Conservation (phyloP, 768 basidiomycete genomes). For the Strobilomyces dryophilus region DNA sequence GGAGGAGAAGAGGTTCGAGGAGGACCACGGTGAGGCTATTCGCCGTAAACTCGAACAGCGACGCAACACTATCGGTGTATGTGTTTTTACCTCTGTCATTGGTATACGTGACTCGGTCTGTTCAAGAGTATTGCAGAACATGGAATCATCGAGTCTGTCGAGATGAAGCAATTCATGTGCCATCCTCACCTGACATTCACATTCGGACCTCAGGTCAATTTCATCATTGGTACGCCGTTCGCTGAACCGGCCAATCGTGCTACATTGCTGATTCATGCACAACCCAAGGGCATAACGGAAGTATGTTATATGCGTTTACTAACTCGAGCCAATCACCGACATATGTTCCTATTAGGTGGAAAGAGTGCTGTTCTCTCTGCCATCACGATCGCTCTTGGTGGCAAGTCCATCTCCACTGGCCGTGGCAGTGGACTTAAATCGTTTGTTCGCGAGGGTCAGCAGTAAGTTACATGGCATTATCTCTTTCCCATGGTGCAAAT, state of each 20-base stretch:
- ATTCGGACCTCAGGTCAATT: conserved; percentile 94
- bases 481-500: conserved; percentile 31
- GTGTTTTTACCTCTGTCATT: conserved; percentile 40
- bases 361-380: conserved; percentile 94
- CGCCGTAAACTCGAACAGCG: conserved; percentile 49
- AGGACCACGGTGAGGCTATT: conserved; percentile 52
- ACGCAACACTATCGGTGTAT: conserved; percentile 37
- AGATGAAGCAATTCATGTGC: conserved; percentile 95
- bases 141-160: conserved; percentile 83
- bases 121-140: conserved; percentile 73
- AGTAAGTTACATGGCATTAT: conserved; percentile 39
- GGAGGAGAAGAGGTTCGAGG: conserved; percentile 65
- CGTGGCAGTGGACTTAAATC: conserved; percentile 81
- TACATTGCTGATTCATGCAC: conserved; percentile 1
- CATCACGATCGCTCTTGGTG: conserved; percentile 89
- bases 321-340: neutral
- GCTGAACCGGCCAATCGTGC: neutral
- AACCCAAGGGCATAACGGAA: conserved; percentile 84
- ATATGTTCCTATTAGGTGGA: conserved; percentile 56
- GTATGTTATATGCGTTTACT: conserved; percentile 43
- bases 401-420: conserved; percentile 89
- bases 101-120: neutral
- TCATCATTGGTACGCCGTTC: conserved; percentile 73
- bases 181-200: conserved; percentile 79
- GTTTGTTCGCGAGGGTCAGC: conserved; percentile 80